A percentile compares a stretch with the other conserved stretches of the same genome.
Conservation (phyloP, 345 rosid genomes). For the Heritiera fomes region DNA sequence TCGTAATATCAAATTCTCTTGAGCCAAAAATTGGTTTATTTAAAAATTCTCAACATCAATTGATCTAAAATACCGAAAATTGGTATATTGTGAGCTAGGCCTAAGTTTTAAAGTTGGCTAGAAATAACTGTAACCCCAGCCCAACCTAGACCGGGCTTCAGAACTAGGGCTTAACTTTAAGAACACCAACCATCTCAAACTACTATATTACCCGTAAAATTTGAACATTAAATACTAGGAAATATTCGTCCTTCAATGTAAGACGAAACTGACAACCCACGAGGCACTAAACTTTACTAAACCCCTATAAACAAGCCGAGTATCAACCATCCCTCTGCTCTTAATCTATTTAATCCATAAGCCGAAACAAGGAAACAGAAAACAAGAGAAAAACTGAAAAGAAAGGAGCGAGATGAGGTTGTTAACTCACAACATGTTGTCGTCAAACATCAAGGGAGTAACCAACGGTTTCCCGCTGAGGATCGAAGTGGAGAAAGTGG, state of each 20-base stretch:
- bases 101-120: background rate
- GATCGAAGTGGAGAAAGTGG: conserved; percentile 63
- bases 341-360: background rate
- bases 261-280: background rate
- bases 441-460: conserved; percentile 90
- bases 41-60: too few relatives aligned
- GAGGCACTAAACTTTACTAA: background rate
- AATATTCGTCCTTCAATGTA: background rate
- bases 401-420: conserved; percentile 55
- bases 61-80: background rate
- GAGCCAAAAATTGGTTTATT: too few relatives aligned
- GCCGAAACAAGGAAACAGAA: background rate
- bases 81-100: conserved; percentile 34
- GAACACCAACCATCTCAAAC: background rate
- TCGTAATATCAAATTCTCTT: too few relatives aligned
- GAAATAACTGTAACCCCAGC: too few relatives aligned
- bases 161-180: background rate
- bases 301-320: conserved; percentile 9
- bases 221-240: background rate
- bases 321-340: background rate
- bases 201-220: background rate
- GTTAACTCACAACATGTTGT: conserved; percentile 84
- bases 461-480: conserved; percentile 72
- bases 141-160: background rate
- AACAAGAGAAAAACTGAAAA: background rate